phyloP scores from a whole-genome alignment of 164 flowering plant species.

The Sextonia rubra region DNA sequence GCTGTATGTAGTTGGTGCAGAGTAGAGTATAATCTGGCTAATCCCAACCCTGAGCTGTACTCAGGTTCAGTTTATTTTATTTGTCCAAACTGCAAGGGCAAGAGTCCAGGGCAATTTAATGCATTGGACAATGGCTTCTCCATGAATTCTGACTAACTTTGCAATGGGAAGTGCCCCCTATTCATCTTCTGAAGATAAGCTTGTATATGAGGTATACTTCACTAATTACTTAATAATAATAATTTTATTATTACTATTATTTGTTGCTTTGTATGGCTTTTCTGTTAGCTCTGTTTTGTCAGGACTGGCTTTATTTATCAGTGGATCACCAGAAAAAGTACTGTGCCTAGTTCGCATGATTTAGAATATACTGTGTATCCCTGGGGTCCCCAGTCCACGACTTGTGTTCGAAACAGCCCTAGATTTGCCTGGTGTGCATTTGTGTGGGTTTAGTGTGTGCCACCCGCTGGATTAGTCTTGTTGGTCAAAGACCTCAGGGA shows the following conservation, averaged over 20 bases:
- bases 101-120: slow-evolving; percentile 56
- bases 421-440: too few relatives aligned
- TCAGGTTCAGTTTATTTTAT: slow-evolving; percentile 77
- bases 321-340: neutral
- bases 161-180: neutral
- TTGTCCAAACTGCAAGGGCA: slow-evolving; percentile 77
- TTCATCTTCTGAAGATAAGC: slow-evolving; percentile 4
- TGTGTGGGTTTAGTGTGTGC: too few relatives aligned
- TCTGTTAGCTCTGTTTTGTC: neutral
- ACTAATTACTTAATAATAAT: neutral
- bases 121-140: slow-evolving; percentile 25
- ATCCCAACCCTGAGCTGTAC: slow-evolving; percentile 39
- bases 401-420: too few relatives aligned
- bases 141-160: slow-evolving; percentile 20
- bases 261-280: neutral
- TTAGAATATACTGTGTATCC: too few relatives aligned
- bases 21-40: slow-evolving; percentile 53
- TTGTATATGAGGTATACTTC: slow-evolving; percentile 3
- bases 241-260: too few relatives aligned
- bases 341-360: too few relatives aligned
- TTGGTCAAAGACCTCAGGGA: too few relatives aligned
- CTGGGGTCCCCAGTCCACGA: too few relatives aligned
- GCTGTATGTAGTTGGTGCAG: slow-evolving; percentile 82
- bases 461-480: too few relatives aligned
- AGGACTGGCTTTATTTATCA: neutral